phyloP scores from a whole-genome alignment of 495 filamentous ascomycete species.

The Durotheca rogersii region DNA sequence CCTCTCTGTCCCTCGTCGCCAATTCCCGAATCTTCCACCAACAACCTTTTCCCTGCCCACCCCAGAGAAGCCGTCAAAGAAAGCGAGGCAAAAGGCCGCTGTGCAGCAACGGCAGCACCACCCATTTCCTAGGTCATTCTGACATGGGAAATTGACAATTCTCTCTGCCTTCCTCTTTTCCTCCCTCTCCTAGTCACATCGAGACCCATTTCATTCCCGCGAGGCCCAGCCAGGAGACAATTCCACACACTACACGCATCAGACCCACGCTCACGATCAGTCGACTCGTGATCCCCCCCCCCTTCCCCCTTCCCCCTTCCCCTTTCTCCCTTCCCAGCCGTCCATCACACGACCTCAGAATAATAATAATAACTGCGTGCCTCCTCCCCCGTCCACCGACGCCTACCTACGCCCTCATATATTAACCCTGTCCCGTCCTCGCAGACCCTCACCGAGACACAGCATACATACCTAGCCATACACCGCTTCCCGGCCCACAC shows the following conservation, averaged over 20 bases:
- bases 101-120: not conserved
- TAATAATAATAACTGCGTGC: not conserved
- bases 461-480: not conserved
- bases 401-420: not conserved
- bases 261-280: conserved; percentile 3
- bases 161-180: conserved; percentile 11
- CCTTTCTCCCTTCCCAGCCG: not conserved
- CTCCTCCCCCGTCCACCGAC: conserved; percentile 1
- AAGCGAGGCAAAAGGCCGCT: too few relatives aligned
- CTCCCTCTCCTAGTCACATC: conserved; percentile 4
- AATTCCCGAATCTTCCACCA: conserved; percentile 36
- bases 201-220: conserved; percentile 5
- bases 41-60: conserved; percentile 14
- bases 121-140: not conserved
- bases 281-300: not conserved
- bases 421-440: too few relatives aligned
- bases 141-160: conserved; percentile 7
- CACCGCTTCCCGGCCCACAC: not conserved
- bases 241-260: conserved; percentile 3
- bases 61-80: conserved; percentile 12
- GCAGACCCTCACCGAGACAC: too few relatives aligned
- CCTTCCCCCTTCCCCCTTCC: not conserved
- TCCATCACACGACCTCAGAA: conserved; percentile 1
- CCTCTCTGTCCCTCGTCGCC: conserved; percentile 13
- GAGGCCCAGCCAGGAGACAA: too few relatives aligned